Percentiles rank a stretch among this genome's conserved stretches.
Evolutionary conservation across 352 stramenopile genomes (phyloP).

Genomic region (Globisporangium emineosum): DNA sequence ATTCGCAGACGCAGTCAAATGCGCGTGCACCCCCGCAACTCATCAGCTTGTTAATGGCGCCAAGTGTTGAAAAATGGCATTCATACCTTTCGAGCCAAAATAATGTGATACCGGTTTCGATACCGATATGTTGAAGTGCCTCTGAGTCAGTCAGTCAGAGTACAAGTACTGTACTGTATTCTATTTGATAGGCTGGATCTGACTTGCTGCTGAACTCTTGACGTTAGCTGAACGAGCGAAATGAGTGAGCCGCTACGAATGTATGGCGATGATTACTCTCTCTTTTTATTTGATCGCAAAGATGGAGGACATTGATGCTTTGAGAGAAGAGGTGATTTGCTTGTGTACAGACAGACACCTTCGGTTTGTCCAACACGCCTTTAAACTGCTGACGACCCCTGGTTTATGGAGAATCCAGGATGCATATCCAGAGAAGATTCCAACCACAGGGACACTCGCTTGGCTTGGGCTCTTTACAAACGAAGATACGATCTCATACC

Average conservation of each 20-base stretch:
- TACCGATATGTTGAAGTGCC: not conserved
- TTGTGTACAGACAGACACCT: not conserved
- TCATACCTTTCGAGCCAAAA: not conserved
- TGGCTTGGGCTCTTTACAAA: not conserved
- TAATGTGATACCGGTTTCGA: not conserved
- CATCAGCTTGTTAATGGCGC: too few species aligned
- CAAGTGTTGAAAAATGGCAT: too few species aligned
- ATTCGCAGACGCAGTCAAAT: too few species aligned
- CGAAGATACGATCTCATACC: not conserved
- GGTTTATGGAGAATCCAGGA: not conserved
- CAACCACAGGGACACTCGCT: not conserved
- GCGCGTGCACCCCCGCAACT: too few species aligned
- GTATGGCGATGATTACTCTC: not conserved
- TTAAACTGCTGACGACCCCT: not conserved
- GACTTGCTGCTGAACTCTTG: not conserved
- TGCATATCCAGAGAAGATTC: not conserved
- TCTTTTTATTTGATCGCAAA: not conserved
- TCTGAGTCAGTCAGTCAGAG: not conserved
- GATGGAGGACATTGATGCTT: not conserved
- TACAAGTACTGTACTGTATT: too few species aligned
- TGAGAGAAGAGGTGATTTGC: not conserved
- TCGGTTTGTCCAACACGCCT: not conserved
- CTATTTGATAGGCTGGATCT: not conserved
- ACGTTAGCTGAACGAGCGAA: not conserved
- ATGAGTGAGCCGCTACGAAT: not conserved